Conservation (phyloP, 1,139 yeast genomes). For the Kurtzmaniella quercitrusa region DNA sequence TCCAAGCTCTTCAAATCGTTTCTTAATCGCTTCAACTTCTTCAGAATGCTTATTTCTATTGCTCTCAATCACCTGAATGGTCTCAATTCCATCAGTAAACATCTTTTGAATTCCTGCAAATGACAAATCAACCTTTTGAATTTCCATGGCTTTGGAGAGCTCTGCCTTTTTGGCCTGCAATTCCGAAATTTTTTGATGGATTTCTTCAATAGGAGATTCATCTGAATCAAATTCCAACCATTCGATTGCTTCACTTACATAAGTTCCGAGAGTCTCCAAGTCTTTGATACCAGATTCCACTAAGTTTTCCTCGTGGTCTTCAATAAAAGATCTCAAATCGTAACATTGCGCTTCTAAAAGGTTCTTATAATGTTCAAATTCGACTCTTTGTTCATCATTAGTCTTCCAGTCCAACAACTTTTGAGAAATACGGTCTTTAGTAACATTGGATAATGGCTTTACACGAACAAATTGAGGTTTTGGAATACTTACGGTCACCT, state of each 20-base stretch:
- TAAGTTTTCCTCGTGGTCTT: conserved; percentile 40
- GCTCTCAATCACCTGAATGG: conserved; percentile 40
- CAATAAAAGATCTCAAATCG: conserved; percentile 49
- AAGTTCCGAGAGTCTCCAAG: conserved; percentile 17
- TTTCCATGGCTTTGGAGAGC: conserved; percentile 19
- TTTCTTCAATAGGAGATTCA: conserved; percentile 41
- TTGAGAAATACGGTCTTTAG: conserved; percentile 29
- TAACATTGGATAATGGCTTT: conserved; percentile 40
- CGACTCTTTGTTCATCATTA: conserved; percentile 45
- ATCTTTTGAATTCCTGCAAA: conserved; percentile 32
- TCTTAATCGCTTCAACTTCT: conserved; percentile 37
- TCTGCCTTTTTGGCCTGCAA: conserved; percentile 17
- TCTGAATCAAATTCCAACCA: conserved; percentile 81
- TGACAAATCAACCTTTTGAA: conserved; percentile 32
- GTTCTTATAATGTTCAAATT: conserved; percentile 49
- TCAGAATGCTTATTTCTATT: conserved; percentile 41
- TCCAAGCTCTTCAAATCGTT: conserved; percentile 36
- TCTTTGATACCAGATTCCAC: conserved; percentile 31
- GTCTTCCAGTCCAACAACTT: conserved; percentile 30
- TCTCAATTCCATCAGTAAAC: conserved; percentile 35
- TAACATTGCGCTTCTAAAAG: conserved; percentile 56
- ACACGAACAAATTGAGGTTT: conserved; percentile 35
- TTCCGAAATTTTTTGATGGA: conserved; percentile 23
- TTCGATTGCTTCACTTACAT: conserved; percentile 52
- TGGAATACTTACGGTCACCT: conserved; percentile 17